phyloP scores from a whole-genome alignment of 352 stramenopile genomes.

The Aphanomyces invadans region DNA sequence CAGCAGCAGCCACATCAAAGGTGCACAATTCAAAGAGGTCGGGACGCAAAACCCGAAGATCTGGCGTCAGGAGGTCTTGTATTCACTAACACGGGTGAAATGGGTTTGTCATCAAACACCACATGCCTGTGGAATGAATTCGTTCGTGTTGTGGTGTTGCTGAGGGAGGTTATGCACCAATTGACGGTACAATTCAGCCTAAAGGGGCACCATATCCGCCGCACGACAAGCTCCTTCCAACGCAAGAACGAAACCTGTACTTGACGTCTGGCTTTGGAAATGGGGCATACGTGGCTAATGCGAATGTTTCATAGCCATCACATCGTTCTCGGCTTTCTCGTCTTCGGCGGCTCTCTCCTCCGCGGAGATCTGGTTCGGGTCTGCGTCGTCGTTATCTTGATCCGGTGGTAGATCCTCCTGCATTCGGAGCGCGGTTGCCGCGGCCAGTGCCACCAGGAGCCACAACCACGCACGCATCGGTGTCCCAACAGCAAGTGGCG shows the following conservation, averaged over 20 bases:
- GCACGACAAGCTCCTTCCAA: not conserved
- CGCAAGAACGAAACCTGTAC: not conserved
- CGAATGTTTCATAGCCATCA: not conserved
- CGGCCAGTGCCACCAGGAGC: not conserved
- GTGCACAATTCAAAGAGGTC: no score
- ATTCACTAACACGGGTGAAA: no score
- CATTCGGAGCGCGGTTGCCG: not conserved
- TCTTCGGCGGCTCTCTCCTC: not conserved
- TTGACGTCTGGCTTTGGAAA: not conserved
- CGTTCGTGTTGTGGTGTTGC: no score
- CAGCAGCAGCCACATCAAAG: no score
- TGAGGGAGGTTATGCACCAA: no score
- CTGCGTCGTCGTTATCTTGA: conserved; percentile 1
- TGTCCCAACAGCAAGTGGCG: not conserved
- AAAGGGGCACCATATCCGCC: no score
- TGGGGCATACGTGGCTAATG: not conserved
- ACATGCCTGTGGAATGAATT: no score
- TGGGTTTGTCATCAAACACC: no score
- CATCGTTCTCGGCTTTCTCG: not conserved
- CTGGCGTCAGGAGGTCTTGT: no score
- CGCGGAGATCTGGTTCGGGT: not conserved
- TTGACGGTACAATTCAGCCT: no score
- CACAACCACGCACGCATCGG: not conserved
- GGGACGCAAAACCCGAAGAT: no score
- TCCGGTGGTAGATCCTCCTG: not conserved